Percentiles rank a stretch among this genome's conserved stretches.
Conservation (phyloP, 1,284 basidiomycete species). For the Lentinula novae-zelandiae region DNA sequence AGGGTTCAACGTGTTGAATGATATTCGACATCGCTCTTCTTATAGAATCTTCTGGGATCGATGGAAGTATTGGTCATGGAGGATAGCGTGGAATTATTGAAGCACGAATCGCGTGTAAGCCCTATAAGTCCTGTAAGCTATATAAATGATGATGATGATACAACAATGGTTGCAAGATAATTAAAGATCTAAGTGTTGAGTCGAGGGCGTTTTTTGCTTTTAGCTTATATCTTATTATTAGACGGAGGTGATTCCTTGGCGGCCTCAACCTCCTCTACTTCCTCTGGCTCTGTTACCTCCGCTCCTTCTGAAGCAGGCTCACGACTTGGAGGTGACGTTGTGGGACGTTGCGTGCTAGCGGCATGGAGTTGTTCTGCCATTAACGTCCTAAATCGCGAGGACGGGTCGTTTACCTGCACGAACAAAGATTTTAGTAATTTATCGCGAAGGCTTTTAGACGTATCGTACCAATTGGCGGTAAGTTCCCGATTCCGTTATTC, state of each 20-base stretch:
- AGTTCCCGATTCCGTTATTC: conserved; percentile 80
- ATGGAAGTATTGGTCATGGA: neutral
- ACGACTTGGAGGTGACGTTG: neutral
- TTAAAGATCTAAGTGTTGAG: neutral
- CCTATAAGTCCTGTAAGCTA: neutral
- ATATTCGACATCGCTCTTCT: neutral
- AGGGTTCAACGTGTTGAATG: neutral
- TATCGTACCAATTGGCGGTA: conserved; percentile 68
- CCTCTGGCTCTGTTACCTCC: neutral
- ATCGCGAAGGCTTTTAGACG: conserved; percentile 22
- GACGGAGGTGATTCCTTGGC: neutral
- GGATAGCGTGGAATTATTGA: neutral
- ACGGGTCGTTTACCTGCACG: conserved; percentile 51
- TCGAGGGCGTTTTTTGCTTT: neutral
- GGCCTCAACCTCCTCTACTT: neutral
- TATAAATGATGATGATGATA: neutral
- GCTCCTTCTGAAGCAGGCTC: neutral
- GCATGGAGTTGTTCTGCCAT: conserved; percentile 85
- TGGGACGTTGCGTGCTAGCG: conserved; percentile 30
- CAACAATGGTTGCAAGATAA: neutral
- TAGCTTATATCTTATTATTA: neutral
- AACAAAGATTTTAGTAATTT: neutral
- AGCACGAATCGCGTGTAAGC: neutral
- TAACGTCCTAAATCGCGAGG: conserved; percentile 68
- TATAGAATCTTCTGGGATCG: neutral